phyloP scores from a whole-genome alignment of 2,329 filamentous ascomycete genomes.

The Phaeoacremonium minimum region DNA sequence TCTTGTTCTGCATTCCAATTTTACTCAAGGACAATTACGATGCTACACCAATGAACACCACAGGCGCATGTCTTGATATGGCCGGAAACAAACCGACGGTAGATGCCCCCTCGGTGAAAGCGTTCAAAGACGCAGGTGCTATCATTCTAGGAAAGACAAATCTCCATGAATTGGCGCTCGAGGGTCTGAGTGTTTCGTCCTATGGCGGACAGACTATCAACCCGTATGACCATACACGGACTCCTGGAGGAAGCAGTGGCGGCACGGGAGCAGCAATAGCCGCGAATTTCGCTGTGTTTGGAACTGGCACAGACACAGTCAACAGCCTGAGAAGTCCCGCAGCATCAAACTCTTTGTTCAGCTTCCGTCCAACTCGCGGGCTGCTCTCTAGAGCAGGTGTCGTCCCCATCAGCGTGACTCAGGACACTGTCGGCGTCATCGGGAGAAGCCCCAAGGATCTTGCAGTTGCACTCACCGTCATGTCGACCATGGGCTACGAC shows the following conservation, averaged over 20 bases:
- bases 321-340: slow-evolving; percentile 60
- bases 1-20: slow-evolving; percentile 57
- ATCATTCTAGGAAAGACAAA: slow-evolving; percentile 58
- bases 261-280: slow-evolving; percentile 58
- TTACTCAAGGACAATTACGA: slow-evolving; percentile 64
- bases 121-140: slow-evolving; percentile 44
- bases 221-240: slow-evolving; percentile 61
- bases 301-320: slow-evolving; percentile 56
- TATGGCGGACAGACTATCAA: slow-evolving; percentile 62
- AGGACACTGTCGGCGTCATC: slow-evolving; percentile 53
- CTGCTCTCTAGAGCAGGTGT: slow-evolving; percentile 45
- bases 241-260: slow-evolving; percentile 60
- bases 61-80: slow-evolving; percentile 47
- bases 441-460: slow-evolving; percentile 45
- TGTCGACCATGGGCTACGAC: slow-evolving; percentile 48
- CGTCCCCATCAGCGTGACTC: slow-evolving; percentile 51
- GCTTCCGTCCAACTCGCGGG: slow-evolving; percentile 52
- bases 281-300: slow-evolving; percentile 50
- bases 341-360: slow-evolving; percentile 56
- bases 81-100: slow-evolving; percentile 34
- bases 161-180: slow-evolving; percentile 59
- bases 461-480: slow-evolving; percentile 44
- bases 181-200: slow-evolving; percentile 59
- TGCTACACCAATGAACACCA: slow-evolving; percentile 50
- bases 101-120: slow-evolving; percentile 46